These are phyloP conservation scores for Paramecium biaurelia DNA, from an alignment of 73 alveolate genomes.

Conservation along the genomic window DNA sequence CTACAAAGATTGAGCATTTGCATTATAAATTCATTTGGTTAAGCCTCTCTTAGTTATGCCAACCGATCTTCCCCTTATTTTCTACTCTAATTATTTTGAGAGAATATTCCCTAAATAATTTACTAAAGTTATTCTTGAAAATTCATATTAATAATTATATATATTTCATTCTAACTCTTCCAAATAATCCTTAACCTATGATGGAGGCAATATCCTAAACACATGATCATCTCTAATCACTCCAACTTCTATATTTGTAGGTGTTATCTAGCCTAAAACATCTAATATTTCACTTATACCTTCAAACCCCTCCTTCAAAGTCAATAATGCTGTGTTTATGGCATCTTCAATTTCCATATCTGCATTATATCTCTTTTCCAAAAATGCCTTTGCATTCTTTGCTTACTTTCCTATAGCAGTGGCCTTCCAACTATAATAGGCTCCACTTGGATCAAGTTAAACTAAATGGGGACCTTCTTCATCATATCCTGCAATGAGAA, in stretches of 20 bases:
- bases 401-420: constrained; percentile 92
- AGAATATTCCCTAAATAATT: not conserved
- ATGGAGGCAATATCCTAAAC: constrained; percentile 75
- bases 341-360: constrained; percentile 94
- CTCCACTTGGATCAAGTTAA: constrained; percentile 94
- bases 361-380: constrained; percentile 89
- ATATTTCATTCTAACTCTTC: constrained; percentile 78
- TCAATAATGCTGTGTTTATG: constrained; percentile 85
- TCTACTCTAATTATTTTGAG: constrained; percentile 68
- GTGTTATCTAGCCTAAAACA: not conserved
- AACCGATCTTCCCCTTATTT: constrained; percentile 71
- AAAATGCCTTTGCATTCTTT: constrained; percentile 85
- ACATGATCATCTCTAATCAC: constrained; percentile 71
- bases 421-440: constrained; percentile 92
- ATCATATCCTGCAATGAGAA: constrained; percentile 92
- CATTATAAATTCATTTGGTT: constrained; percentile 1
- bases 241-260: constrained; percentile 81
- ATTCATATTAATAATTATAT: not conserved
- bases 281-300: constrained; percentile 63
- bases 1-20: not conserved
- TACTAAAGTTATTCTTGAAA: not conserved
- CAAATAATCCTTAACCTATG: constrained; percentile 80
- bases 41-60: constrained; percentile 43
- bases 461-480: constrained; percentile 89
- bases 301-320: constrained; percentile 89